Conservation (phyloP, 1,139 yeast genomes). For the Magnusiomyces tetraspermus region DNA sequence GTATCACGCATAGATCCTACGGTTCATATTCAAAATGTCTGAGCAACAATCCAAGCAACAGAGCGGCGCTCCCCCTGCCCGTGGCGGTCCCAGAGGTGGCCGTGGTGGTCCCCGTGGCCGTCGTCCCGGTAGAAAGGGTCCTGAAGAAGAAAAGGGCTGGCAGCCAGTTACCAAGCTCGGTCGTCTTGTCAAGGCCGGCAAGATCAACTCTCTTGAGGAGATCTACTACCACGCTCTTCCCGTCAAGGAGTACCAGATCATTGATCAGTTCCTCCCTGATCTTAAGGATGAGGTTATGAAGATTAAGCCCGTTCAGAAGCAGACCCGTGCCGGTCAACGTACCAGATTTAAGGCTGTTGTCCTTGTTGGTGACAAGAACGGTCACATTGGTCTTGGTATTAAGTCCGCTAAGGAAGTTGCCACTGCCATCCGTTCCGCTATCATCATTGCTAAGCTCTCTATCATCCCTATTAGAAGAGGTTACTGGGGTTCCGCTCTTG, state of each 20-base stretch:
- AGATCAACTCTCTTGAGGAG: slow-evolving; percentile 93
- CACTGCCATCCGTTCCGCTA: slow-evolving; percentile 99
- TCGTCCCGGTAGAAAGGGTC: slow-evolving; percentile 52
- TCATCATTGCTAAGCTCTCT: slow-evolving; percentile 96
- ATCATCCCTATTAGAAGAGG: slow-evolving; percentile 99
- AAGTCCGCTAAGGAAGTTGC: slow-evolving; percentile 99
- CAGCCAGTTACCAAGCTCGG: slow-evolving; percentile 99
- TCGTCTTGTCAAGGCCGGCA: slow-evolving; percentile 98
- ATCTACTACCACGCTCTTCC: slow-evolving; percentile 99
- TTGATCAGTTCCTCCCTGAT: slow-evolving; percentile 91
- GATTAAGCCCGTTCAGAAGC: slow-evolving; percentile 99
- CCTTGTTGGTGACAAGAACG: slow-evolving; percentile 98
- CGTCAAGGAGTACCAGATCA: slow-evolving; percentile 98
- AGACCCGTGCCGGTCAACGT: slow-evolving; percentile 99
- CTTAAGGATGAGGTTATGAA: slow-evolving; percentile 98
- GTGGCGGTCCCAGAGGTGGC: slow-evolving; percentile 60
- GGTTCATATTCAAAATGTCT: neutral
- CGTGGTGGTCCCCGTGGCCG: slow-evolving; percentile 48
- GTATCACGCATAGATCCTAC: neutral
- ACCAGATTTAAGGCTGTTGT: slow-evolving; percentile 99
- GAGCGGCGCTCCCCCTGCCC: slow-evolving; percentile 22
- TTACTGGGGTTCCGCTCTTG: slow-evolving; percentile 99
- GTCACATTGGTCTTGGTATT: slow-evolving; percentile 99
- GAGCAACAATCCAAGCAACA: neutral
- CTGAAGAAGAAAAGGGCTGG: slow-evolving; percentile 96